Conservation (phyloP, 1,284 basidiomycete genomes). For the Apiotrichum veenhuisii region DNA sequence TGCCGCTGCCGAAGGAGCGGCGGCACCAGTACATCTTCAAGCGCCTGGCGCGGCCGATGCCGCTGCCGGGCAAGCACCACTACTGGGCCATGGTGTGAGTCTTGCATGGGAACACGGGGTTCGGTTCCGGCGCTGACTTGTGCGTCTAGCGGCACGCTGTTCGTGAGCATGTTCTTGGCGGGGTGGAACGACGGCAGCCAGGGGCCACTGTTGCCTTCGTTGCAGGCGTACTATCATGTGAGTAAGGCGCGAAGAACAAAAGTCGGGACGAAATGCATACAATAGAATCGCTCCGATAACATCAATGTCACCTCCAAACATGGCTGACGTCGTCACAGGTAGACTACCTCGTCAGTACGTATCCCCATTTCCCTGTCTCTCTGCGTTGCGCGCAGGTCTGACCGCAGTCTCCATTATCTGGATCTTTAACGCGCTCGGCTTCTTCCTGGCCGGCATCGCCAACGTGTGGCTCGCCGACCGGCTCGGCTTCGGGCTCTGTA, state of each 20-base stretch:
- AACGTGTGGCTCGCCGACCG: conserved; percentile 57
- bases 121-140: no score
- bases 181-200: conserved; percentile 64
- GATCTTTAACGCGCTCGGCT: conserved; percentile 58
- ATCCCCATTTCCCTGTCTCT: neutral
- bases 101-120: no score
- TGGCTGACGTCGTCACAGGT: no score
- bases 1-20: neutral
- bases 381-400: conserved; percentile 22
- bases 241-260: no score
- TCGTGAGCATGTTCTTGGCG: conserved; percentile 47
- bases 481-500: conserved; percentile 59
- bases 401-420: conserved; percentile 59
- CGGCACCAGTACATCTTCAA: conserved; percentile 23
- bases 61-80: conserved; percentile 20
- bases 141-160: conserved; percentile 27
- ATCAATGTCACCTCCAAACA: no score
- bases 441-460: conserved; percentile 52
- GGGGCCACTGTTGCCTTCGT: conserved; percentile 60
- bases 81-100: conserved; percentile 35
- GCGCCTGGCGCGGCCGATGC: conserved; percentile 23
- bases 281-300: no score
- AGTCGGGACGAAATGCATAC: no score
- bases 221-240: conserved; percentile 56
- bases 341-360: conserved; percentile 39